A percentile compares a stretch with the other conserved stretches of the same genome.
Conservation (phyloP, 73 alveolate species). For the Uronychia setigera region DNA sequence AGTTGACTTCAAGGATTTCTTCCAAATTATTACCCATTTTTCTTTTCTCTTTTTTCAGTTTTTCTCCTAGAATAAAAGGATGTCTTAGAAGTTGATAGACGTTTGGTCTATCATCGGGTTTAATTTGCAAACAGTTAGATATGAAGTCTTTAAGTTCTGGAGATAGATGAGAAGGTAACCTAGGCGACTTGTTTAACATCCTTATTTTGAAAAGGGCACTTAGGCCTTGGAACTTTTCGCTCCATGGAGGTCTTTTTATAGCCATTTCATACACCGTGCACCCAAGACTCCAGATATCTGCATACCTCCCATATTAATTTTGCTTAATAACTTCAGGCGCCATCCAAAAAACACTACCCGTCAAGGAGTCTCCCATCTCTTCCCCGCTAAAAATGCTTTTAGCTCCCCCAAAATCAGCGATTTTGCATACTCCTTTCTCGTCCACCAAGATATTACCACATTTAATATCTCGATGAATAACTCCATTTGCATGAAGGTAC, state of each 20-base stretch:
- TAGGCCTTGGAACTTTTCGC: slow-evolving; percentile 54
- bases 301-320: slow-evolving; percentile 68
- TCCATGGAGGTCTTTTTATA: slow-evolving; percentile 77
- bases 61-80: slow-evolving; percentile 56
- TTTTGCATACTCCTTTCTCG: slow-evolving; percentile 74
- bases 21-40: no score
- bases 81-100: slow-evolving; percentile 75
- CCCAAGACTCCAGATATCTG: slow-evolving; percentile 92
- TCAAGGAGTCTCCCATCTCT: slow-evolving; percentile 65
- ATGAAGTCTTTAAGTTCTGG: slow-evolving; percentile 65
- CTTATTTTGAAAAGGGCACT: slow-evolving; percentile 57
- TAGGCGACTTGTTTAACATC: slow-evolving; percentile 67
- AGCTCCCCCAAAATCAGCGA: slow-evolving; percentile 89
- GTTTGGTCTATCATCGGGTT: slow-evolving; percentile 73
- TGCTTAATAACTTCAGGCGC: slow-evolving; percentile 88
- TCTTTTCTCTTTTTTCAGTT: neutral
- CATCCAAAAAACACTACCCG: slow-evolving; percentile 92
- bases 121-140: slow-evolving; percentile 68
- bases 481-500: slow-evolving; percentile 82
- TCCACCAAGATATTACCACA: slow-evolving; percentile 87
- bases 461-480: slow-evolving; percentile 91
- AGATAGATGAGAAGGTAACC: slow-evolving; percentile 72
- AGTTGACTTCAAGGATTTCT: no score
- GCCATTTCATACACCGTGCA: slow-evolving; percentile 86
- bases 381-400: slow-evolving; percentile 34